Evolutionary conservation across 2,329 filamentous ascomycete species (phyloP).

Genomic region (Escovopsis weberi): DNA sequence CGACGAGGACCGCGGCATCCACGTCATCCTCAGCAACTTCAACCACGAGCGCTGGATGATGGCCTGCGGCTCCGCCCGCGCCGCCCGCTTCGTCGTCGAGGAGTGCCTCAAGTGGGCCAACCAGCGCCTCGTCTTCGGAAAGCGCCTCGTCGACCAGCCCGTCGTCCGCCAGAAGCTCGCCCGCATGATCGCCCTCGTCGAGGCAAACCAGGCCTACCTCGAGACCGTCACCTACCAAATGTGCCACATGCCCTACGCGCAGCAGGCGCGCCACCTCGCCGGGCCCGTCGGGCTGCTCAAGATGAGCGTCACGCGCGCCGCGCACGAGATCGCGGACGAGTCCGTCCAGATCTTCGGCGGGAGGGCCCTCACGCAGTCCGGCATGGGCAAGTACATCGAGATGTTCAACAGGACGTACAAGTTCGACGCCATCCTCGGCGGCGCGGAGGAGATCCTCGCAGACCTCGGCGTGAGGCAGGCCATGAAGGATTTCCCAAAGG

Average conservation of each 20-base stretch:
- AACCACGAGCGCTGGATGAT: slow-evolving; percentile 78
- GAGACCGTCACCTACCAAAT: slow-evolving; percentile 80
- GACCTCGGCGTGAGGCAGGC: slow-evolving; percentile 76
- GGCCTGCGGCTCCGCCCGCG: slow-evolving; percentile 45
- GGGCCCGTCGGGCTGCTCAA: slow-evolving; percentile 76
- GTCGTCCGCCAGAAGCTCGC: slow-evolving; percentile 77
- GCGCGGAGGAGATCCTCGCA: slow-evolving; percentile 68
- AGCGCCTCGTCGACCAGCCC: slow-evolving; percentile 69
- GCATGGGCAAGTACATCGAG: slow-evolving; percentile 73
- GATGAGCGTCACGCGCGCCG: slow-evolving; percentile 59
- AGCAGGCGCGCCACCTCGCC: slow-evolving; percentile 61
- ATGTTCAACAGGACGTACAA: slow-evolving; percentile 78
- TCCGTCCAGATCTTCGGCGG: slow-evolving; percentile 79
- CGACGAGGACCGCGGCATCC: slow-evolving; percentile 73
- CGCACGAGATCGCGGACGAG: slow-evolving; percentile 73
- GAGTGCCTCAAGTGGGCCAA: slow-evolving; percentile 82
- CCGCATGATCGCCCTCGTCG: slow-evolving; percentile 71
- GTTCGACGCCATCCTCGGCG: slow-evolving; percentile 64
- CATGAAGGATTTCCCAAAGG: slow-evolving; percentile 72
- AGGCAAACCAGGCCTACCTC: slow-evolving; percentile 76
- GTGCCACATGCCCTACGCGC: slow-evolving; percentile 66
- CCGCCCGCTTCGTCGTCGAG: slow-evolving; percentile 56
- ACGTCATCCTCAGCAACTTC: slow-evolving; percentile 75
- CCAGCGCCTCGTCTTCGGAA: slow-evolving; percentile 72
- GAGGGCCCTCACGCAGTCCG: slow-evolving; percentile 61